Base-by-base conservation (phyloP, 257 asterid species). In the Anisodus tanguticus region DNA sequence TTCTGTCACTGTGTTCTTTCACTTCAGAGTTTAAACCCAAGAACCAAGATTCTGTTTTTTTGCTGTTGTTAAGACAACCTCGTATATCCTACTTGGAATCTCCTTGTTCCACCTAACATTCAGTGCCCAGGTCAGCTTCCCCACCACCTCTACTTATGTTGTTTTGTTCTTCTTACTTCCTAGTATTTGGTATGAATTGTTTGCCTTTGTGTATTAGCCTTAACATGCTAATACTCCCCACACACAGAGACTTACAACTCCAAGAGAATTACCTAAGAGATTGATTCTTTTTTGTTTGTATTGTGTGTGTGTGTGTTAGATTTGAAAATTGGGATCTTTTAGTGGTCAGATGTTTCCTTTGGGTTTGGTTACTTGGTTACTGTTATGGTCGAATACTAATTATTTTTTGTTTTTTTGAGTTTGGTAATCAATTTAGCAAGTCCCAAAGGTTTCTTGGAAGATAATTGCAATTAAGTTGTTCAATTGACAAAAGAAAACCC, bases 91-190 rank as follows among this genome's bases (percentile, higher is more conserved):
- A 79, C 53, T 57, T 79, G 83, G 83, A 60, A 39, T 71, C 43
- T 80, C 5, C 26, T 63, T 19, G 72, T 60, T 80, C 83, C 72
- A 80, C 83, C 83, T 79, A 69, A 37, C 69, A 55, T 62, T 26
- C 58, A 41, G 12, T 47, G 59, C 37, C 37, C 83, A 80, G 83
- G 83, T 80, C 74, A 80, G 83, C 83, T 60, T 3, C 83, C 71
- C 39, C 71, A n/a, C 55, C 71, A 10, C 59, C 57, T 41, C 11
- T 11, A 6, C 35, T 79, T 57, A 17, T 37, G n/a, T 9, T 80
- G 51, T 37, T 49, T 74, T 47, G 6, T 47, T n/a, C 10, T 31
- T 58, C 16, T 47, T 19, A 5, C 58, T 74, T 74, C 17, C 37
- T 74, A 19, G 60, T 55, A 47, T 74, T 74, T n/a, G 45, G 11